Conservation (phyloP, 2,329 filamentous ascomycete genomes). For the Talaromyces verruculosus region DNA sequence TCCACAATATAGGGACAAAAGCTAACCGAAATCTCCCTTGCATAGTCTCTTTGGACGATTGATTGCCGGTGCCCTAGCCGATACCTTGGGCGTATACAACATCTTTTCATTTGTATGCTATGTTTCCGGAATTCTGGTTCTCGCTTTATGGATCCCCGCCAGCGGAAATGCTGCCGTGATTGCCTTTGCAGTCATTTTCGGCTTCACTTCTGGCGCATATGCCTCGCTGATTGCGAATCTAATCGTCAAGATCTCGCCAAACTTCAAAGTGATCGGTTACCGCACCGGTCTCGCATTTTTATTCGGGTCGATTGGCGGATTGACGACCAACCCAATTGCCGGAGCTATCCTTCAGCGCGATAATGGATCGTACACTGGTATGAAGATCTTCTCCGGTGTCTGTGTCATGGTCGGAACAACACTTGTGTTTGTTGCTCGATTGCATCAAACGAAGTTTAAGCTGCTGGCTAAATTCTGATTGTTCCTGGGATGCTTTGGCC, state of each 20-base stretch:
- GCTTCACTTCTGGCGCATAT: conserved; percentile 66
- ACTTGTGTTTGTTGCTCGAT: conserved; percentile 2
- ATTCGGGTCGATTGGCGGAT: conserved; percentile 8
- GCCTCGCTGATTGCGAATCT: conserved; percentile 62
- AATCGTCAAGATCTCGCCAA: conserved; percentile 66
- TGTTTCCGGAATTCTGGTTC: conserved; percentile 48
- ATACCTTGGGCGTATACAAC: conserved; percentile 57
- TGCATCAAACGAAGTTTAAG: background rate
- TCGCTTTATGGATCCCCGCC: conserved; percentile 56
- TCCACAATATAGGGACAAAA: too few species aligned
- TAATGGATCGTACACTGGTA: conserved; percentile 56
- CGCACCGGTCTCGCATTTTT: conserved; percentile 20
- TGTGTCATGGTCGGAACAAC: conserved; percentile 1
- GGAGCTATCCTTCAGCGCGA: conserved; percentile 63
- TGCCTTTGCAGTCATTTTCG: conserved; percentile 64
- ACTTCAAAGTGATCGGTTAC: conserved; percentile 54
- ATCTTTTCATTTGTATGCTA: conserved; percentile 52
- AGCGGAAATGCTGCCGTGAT: conserved; percentile 57
- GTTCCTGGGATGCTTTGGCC: background rate
- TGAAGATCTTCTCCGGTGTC: conserved; percentile 18
- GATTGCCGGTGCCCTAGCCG: conserved; percentile 55
- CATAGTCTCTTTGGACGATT: conserved; percentile 55
- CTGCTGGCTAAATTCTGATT: background rate
- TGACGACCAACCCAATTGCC: conserved; percentile 20
- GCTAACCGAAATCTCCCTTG: background rate